Base-by-base conservation (phyloP, 768 basidiomycete species). In the Boletus sensibilis region DNA sequence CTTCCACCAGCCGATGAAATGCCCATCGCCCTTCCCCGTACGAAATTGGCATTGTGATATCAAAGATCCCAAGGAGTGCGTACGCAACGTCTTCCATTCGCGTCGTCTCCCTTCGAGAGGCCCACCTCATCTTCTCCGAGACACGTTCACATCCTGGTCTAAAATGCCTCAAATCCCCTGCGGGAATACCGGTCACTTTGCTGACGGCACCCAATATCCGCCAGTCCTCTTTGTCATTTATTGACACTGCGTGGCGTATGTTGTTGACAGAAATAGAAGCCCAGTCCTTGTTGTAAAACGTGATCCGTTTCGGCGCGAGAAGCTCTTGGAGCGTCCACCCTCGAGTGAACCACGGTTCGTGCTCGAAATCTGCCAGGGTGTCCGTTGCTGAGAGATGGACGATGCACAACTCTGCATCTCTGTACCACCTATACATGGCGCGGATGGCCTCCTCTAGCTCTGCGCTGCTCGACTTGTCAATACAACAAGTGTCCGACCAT, bases 1-100 rank as follows among this genome's bases (percentile, higher is more conserved):
- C 38, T 34, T 50, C 54, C 38, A 52, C 27, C 50, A 61, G 13
- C 29, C 60, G 49, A 39, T 61, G 47, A 31, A 61, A 61, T 4
- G 59, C 60, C 59, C 60, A 61, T 4, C 5, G 18, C 3, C 59
- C 59, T 27, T 61, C 60, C 23, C 60, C 60, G 11, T 61, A 61
- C 12, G 59, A 56, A 20, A 61, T 56, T 20, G 60, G 51, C 47
- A 61, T 56, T 2, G 50, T 61, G 50, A 61, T 50, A 4, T 61
- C 54, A 27, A 61, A 61, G 20, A 61, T 56, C n/a, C 60, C 60
- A 14, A 61, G 39, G 21, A 61, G 60, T 1, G 53, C 31, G 21
- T 61, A 61, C 3, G 60, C 54, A 6, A 53, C 31, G 23, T 61
- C 60, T 6, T 61, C 60, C 13, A 16, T 38, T 0, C 60, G 45